These are phyloP conservation scores for Rhinocladiella mackenziei DNA, from an alignment of 2,329 filamentous ascomycete species.

Conservation along the genomic window DNA sequence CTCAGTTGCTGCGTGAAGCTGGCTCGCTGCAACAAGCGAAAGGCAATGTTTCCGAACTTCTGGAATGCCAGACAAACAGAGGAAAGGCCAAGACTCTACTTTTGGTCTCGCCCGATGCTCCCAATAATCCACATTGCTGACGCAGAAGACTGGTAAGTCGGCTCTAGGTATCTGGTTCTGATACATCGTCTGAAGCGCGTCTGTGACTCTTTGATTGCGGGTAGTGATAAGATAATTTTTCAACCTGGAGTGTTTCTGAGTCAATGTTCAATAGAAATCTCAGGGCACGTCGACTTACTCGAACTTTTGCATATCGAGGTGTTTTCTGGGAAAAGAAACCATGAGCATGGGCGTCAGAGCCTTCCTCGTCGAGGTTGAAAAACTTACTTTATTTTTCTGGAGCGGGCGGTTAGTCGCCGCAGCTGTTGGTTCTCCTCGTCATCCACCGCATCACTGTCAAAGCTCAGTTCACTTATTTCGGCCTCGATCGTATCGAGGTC, in stretches of 20 bases:
- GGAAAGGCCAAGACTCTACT: conserved; percentile 3
- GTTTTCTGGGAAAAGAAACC: neutral
- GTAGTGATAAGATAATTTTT: conserved; percentile 2
- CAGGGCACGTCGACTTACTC: conserved; percentile 4
- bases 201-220: conserved; percentile 6
- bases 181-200: neutral
- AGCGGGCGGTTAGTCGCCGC: neutral
- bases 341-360: neutral
- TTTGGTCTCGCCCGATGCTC: conserved; percentile 5
- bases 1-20: conserved; percentile 6
- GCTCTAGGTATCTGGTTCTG: neutral
- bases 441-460: neutral
- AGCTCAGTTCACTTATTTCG: neutral
- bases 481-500: neutral
- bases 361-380: neutral
- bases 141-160: conserved; percentile 8
- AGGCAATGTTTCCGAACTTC: conserved; percentile 10
- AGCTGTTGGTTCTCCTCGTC: neutral
- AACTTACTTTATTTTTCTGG: conserved; percentile 1
- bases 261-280: conserved; percentile 1
- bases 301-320: neutral
- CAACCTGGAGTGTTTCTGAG: conserved; percentile 2
- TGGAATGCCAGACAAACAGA: conserved; percentile 6
- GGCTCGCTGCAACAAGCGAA: conserved; percentile 6
- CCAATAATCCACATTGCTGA: conserved; percentile 6